Conservation (phyloP, 352 stramenopile species). For the Globisporangium nodosum region DNA sequence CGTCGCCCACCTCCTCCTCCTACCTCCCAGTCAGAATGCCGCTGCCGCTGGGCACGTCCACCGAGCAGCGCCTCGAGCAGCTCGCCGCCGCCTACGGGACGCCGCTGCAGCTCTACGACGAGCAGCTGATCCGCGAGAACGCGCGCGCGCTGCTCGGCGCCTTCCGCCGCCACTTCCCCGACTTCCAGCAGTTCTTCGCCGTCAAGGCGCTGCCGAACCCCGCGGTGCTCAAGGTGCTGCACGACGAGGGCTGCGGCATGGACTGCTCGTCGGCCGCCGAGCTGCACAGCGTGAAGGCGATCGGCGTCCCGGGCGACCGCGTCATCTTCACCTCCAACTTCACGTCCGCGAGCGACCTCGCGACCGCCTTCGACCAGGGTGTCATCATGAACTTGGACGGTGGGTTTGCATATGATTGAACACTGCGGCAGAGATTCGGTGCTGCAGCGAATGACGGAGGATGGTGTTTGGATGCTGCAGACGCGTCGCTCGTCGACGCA, state of each 20-base stretch:
- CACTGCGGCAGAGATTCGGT: not conserved
- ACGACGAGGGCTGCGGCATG: conserved; percentile 83
- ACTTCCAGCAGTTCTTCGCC: conserved; percentile 87
- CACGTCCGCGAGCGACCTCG: conserved; percentile 74
- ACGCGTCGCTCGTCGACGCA: conserved; percentile 78
- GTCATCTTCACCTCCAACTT: conserved; percentile 91
- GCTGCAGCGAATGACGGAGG: not conserved
- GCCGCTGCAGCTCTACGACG: conserved; percentile 87
- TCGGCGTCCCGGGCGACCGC: conserved; percentile 68
- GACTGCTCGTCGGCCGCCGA: conserved; percentile 86
- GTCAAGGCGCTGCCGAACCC: conserved; percentile 90
- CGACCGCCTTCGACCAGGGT: conserved; percentile 63
- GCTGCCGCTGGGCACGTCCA: conserved; percentile 36
- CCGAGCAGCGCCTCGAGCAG: conserved; percentile 49
- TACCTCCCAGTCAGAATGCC: conserved; percentile 24
- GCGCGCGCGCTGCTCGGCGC: conserved; percentile 55
- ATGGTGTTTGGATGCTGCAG: conserved; percentile 9
- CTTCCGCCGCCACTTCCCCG: conserved; percentile 73
- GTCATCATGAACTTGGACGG: conserved; percentile 82
- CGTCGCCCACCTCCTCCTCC: no score
- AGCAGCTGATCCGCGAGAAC: conserved; percentile 79
- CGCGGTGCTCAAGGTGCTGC: conserved; percentile 79
- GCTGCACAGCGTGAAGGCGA: conserved; percentile 68
- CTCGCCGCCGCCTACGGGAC: conserved; percentile 76
- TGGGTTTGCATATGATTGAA: conserved; percentile 4